Percentiles rank a stretch among this genome's conserved stretches.
Evolutionary conservation across 768 basidiomycete genomes (phyloP).

Genomic region (Boletus vermiculosoides): DNA sequence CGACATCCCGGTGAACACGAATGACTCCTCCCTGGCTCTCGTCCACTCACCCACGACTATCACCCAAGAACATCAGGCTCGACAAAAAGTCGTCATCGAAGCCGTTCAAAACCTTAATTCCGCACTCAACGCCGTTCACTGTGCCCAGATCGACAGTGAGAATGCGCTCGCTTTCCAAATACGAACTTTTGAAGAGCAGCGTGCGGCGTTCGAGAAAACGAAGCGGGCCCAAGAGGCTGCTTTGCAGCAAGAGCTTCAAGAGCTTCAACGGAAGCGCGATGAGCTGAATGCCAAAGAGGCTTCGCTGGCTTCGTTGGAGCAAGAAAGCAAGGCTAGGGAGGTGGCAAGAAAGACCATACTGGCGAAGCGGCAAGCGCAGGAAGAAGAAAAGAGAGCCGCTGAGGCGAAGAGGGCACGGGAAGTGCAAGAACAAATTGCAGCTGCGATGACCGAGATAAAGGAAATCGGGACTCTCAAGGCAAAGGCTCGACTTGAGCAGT

Average conservation of each 20-base stretch:
- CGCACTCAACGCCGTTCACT: constrained; percentile 5
- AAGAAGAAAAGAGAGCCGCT: constrained; percentile 23
- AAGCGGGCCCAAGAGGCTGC: constrained; percentile 19
- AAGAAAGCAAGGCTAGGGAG: constrained; percentile 27
- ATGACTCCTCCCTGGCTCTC: neutral
- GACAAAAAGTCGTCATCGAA: constrained; percentile 7
- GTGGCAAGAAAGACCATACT: constrained; percentile 19
- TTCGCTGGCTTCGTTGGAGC: constrained; percentile 20
- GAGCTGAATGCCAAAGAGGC: constrained; percentile 21
- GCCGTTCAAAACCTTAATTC: constrained; percentile 13
- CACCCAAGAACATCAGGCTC: constrained; percentile 11
- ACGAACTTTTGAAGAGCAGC: constrained; percentile 17
- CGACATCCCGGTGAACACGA: neutral
- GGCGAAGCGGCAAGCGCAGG: constrained; percentile 24
- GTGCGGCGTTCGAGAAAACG: constrained; percentile 22
- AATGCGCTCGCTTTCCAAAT: constrained; percentile 10
- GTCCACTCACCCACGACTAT: constrained; percentile 1
- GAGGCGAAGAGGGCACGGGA: constrained; percentile 18
- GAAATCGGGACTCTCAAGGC: constrained; percentile 9
- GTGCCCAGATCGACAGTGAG: constrained; percentile 18
- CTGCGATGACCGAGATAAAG: constrained; percentile 19
- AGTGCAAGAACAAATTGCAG: constrained; percentile 19
- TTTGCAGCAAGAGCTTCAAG: constrained; percentile 20
- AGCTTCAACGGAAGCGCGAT: constrained; percentile 19
- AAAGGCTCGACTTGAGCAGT: constrained; percentile 1